These are phyloP conservation scores for Emergomyces orientalis DNA, from an alignment of 2,329 filamentous ascomycete species.

Conservation along the genomic window DNA sequence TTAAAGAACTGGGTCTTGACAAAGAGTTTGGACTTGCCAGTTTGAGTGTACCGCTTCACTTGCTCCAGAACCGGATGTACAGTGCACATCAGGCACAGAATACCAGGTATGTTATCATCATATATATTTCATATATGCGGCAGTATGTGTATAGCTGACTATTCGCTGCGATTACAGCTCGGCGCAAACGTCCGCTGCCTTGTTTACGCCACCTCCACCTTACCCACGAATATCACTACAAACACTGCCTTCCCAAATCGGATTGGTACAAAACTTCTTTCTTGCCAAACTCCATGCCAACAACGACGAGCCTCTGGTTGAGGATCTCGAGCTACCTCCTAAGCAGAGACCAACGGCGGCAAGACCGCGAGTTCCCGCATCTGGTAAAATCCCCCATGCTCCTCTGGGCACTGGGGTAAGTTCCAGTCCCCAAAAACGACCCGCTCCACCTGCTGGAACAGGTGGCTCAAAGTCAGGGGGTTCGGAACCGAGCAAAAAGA, in stretches of 20 bases:
- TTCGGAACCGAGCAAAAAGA: slow-evolving; percentile 35
- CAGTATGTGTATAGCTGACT: slow-evolving; percentile 14
- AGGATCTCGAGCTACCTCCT: slow-evolving; percentile 87
- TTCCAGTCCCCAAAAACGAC: slow-evolving; percentile 35
- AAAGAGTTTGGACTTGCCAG: slow-evolving; percentile 81
- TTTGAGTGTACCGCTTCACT: slow-evolving; percentile 83
- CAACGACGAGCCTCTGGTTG: slow-evolving; percentile 69
- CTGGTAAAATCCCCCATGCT: slow-evolving; percentile 36
- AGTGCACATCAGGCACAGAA: slow-evolving; percentile 74
- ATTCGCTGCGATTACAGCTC: slow-evolving; percentile 17
- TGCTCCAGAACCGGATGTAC: slow-evolving; percentile 83
- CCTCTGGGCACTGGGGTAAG: slow-evolving; percentile 23
- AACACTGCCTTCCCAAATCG: slow-evolving; percentile 69
- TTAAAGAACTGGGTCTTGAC: slow-evolving; percentile 87
- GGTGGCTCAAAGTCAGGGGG: slow-evolving; percentile 21
- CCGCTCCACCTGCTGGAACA: slow-evolving; percentile 23
- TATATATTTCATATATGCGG: slow-evolving; percentile 4
- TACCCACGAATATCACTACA: slow-evolving; percentile 72
- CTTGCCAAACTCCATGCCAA: slow-evolving; percentile 78
- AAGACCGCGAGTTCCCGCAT: slow-evolving; percentile 37
- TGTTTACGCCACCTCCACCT: slow-evolving; percentile 54
- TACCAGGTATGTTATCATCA: slow-evolving; percentile 39
- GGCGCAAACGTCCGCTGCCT: slow-evolving; percentile 48
- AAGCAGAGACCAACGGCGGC: slow-evolving; percentile 61
- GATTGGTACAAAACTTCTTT: slow-evolving; percentile 85